Conservation (phyloP, 2,329 filamentous ascomycete species). For the Coniochaeta sp. region DNA sequence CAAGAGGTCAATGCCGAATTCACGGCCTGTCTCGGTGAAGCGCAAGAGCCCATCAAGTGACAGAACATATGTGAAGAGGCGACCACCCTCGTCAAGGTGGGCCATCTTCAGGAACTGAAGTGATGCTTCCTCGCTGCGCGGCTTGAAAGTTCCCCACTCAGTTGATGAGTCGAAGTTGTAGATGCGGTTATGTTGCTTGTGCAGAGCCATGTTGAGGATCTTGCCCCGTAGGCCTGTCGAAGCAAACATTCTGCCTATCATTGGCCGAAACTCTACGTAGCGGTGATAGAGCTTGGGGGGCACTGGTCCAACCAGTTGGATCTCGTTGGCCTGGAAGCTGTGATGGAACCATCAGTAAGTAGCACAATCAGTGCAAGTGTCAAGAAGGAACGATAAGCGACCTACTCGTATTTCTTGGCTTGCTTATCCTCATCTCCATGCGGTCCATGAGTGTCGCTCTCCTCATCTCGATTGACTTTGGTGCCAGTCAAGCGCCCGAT, state of each 20-base stretch:
- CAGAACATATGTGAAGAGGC: conserved; percentile 86
- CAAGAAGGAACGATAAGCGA: conserved; percentile 8
- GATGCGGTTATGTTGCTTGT: conserved; percentile 81
- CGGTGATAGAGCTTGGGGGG: conserved; percentile 78
- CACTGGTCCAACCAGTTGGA: conserved; percentile 79
- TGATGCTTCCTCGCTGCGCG: conserved; percentile 63
- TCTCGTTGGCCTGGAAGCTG: conserved; percentile 88
- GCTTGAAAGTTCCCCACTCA: conserved; percentile 58
- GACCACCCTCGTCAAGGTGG: conserved; percentile 77
- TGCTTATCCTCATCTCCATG: conserved; percentile 37
- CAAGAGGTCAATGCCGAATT: conserved; percentile 88
- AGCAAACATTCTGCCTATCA: conserved; percentile 84
- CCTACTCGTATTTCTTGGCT: conserved; percentile 70
- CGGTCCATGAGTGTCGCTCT: conserved; percentile 28
- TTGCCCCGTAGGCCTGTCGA: conserved; percentile 69
- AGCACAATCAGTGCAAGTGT: not conserved
- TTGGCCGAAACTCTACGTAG: conserved; percentile 86
- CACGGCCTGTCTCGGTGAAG: conserved; percentile 92
- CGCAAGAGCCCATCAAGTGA: conserved; percentile 80
- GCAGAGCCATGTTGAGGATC: conserved; percentile 75
- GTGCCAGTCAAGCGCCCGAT: conserved; percentile 74
- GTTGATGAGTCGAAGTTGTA: conserved; percentile 83
- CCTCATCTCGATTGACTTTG: conserved; percentile 56
- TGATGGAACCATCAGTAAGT: not conserved
- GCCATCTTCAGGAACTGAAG: conserved; percentile 78